phyloP scores from a whole-genome alignment of 2,329 filamentous ascomycete species.

The Cercospora brassicicola region DNA sequence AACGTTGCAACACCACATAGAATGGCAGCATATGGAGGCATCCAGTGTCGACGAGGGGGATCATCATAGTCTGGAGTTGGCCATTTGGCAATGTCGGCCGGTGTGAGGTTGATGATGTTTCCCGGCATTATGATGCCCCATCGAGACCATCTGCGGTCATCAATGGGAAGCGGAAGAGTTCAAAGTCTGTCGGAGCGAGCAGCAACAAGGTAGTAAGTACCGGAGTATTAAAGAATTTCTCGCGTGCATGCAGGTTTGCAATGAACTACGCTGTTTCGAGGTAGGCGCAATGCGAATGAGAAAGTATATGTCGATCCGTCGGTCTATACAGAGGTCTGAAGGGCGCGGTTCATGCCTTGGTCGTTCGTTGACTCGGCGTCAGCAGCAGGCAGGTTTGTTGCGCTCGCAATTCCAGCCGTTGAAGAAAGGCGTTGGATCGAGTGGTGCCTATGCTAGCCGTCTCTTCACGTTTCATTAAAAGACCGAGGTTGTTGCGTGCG shows the following conservation, averaged over 20 bases:
- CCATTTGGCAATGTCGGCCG: constrained; percentile 36
- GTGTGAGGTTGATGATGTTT: constrained; percentile 34
- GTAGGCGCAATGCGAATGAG: constrained; percentile 7
- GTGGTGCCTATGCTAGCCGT: neutral
- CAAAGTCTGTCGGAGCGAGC: neutral
- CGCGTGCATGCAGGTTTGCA: constrained; percentile 2
- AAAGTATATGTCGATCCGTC: constrained; percentile 13
- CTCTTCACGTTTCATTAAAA: neutral
- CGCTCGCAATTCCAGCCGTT: neutral
- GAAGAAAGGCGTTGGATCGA: neutral
- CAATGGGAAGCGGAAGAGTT: neutral
- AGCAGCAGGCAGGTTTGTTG: neutral
- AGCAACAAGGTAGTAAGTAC: neutral
- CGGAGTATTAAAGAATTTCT: neutral
- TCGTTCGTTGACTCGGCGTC: neutral
- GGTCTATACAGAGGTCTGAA: neutral
- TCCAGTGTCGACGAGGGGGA: constrained; percentile 37
- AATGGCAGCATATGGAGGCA: constrained; percentile 34
- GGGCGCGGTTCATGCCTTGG: neutral
- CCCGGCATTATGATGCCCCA: constrained; percentile 30
- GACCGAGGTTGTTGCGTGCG: neutral
- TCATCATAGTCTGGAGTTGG: constrained; percentile 36
- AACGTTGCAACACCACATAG: constrained; percentile 32
- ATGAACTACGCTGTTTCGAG: constrained; percentile 1
- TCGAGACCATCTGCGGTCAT: neutral